These are phyloP conservation scores for Alternaria tenuissima DNA, from an alignment of 2,329 filamentous ascomycete genomes.

Conservation along the genomic window DNA sequence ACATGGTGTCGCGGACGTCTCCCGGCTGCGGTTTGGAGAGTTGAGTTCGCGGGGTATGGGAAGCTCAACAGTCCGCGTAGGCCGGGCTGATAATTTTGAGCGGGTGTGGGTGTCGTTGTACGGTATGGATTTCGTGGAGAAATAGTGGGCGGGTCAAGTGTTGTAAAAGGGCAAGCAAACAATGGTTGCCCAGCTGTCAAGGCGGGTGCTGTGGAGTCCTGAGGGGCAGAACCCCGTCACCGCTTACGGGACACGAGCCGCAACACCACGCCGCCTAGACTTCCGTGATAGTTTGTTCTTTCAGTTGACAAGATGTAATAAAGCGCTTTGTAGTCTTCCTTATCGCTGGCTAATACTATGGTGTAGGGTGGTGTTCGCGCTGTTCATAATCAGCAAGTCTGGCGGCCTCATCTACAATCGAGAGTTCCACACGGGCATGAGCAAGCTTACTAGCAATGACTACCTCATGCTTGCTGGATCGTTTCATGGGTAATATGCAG, in stretches of 20 bases:
- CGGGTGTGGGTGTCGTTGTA: not conserved
- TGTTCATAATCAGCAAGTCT: conserved; percentile 99
- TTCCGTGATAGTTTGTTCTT: conserved; percentile 9
- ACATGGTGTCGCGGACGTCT: conserved; percentile 59
- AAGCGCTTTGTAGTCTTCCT: not conserved
- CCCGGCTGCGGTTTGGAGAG: conserved; percentile 5
- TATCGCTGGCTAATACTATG: not conserved
- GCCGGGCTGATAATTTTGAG: not conserved
- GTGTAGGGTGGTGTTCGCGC: conserved; percentile 86
- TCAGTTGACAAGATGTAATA: conserved; percentile 24
- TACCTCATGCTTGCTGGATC: conserved; percentile 96
- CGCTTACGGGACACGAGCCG: conserved; percentile 12
- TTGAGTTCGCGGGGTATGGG: conserved; percentile 1
- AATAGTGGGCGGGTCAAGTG: not conserved
- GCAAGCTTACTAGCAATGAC: conserved; percentile 92
- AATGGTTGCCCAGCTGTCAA: conserved; percentile 13
- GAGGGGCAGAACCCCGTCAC: conserved; percentile 27
- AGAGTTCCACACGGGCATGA: conserved; percentile 86
- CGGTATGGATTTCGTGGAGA: not conserved
- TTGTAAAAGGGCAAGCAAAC: conserved; percentile 9
- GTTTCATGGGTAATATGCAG: conserved; percentile 80
- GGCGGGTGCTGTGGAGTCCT: conserved; percentile 14
- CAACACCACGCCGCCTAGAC: conserved; percentile 14
- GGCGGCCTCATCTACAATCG: conserved; percentile 96
- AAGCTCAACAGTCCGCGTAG: conserved; percentile 1